phyloP scores from a whole-genome alignment of 2,329 filamentous ascomycete genomes.

The Colletotrichum acutatum region DNA sequence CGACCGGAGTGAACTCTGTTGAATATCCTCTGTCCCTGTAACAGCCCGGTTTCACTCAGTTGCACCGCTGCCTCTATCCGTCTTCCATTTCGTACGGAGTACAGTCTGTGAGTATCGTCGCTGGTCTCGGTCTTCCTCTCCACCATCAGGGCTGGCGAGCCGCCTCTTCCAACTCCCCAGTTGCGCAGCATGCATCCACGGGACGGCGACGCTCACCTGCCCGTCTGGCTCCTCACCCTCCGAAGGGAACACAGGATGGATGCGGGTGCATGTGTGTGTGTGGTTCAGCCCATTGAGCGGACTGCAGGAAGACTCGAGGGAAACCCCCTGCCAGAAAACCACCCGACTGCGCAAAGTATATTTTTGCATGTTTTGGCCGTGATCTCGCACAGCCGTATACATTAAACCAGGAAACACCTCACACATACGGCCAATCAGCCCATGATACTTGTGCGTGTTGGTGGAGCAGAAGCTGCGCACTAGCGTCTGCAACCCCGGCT shows the following conservation, averaged over 20 bases:
- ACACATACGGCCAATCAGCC: slow-evolving; percentile 11
- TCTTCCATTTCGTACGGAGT: not conserved
- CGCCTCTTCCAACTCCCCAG: not conserved
- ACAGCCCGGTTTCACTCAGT: slow-evolving; percentile 24
- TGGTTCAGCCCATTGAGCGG: slow-evolving; percentile 17
- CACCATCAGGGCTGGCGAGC: not conserved
- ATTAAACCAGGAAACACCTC: not conserved
- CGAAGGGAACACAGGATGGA: slow-evolving; percentile 7
- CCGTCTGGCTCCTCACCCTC: slow-evolving; percentile 17
- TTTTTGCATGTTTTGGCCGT: slow-evolving; percentile 2
- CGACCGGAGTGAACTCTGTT: not conserved
- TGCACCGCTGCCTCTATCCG: slow-evolving; percentile 5
- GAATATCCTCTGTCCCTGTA: slow-evolving; percentile 1
- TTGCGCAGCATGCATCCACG: not conserved
- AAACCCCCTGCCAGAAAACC: not conserved
- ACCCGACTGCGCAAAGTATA: not conserved
- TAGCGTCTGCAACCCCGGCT: slow-evolving; percentile 15
- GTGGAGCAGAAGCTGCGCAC: slow-evolving; percentile 19
- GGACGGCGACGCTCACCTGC: slow-evolving; percentile 8
- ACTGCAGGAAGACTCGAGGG: not conserved
- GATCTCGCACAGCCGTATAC: not conserved
- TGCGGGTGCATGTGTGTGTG: not conserved
- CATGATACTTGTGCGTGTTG: not conserved
- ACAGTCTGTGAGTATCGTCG: not conserved
- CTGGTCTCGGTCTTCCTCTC: not conserved